Base-by-base conservation (phyloP, 2,329 filamentous ascomycete genomes). In the Phialemoniopsis sp. region DNA sequence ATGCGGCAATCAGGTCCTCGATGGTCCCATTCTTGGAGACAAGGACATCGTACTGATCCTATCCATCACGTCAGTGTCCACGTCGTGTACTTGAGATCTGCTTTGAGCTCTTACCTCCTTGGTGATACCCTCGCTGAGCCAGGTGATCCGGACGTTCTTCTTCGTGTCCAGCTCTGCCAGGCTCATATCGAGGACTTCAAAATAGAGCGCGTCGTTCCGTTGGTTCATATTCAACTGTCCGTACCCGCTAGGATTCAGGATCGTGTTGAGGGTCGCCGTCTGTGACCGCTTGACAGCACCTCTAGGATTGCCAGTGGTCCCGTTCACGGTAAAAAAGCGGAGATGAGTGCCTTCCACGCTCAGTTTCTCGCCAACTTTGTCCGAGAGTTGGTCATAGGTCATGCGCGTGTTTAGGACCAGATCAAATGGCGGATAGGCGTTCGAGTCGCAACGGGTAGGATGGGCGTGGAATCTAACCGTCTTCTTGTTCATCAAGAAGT, bases 151-250 rank as follows among this genome's bases (percentile, higher is more conserved):
- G 46, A 97, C 68, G 41, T 71, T 80, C 69, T 94, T 96, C 70
- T 95, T 93, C 41, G 87, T 93, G 56, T 98, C 93, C 32, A 95
- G 73, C 61, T 98, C 94, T 17, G 87, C 86, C 34, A 98, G 67
- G 53, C 89, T 95, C 71, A 96, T 95, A 46, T 98, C 93, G 31
- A 98, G 68, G 19, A 97, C 80, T 60, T 98, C 93, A 56, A 90
- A 98, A 60, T 84, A 97, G 38, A 98, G 71, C 1, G 85, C 80
- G 61, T 97, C 91, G 15, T 76, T 66, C 39, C 82, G 77, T 55
- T 89, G 86, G 26, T 75, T 81, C 41, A 77, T 76, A 49, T 82
- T 86, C 37, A 84, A 75, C 49, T 89, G 85, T 10, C 76, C 76
- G 48, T 80, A 81, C 38, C 87, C 87, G 38, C 83, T 79, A 10